Evolutionary conservation across 495 filamentous ascomycete genomes (phyloP).

Genomic region (Massariosphaeria phaeospora): DNA sequence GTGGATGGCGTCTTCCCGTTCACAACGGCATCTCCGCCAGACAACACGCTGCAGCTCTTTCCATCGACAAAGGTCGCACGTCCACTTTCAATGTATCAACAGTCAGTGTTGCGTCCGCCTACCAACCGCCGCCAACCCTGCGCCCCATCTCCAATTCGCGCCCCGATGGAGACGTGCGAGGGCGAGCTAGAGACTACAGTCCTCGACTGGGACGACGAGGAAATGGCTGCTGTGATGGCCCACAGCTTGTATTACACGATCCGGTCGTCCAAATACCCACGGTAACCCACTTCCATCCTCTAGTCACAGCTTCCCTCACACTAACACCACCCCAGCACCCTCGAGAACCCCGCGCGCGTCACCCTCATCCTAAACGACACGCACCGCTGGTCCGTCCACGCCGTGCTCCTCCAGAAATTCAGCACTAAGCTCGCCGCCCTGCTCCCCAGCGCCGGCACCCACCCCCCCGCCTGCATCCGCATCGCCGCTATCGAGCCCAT

Average conservation of each 20-base stretch:
- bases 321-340: slow-evolving; percentile 7
- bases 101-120: no score
- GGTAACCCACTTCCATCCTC: not conserved
- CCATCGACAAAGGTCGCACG: no score
- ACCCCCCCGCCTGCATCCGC: not conserved
- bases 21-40: no score
- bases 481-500: not conserved
- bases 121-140: not conserved
- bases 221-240: not conserved
- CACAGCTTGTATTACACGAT: slow-evolving; percentile 4
- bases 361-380: not conserved
- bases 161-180: no score
- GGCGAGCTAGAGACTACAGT: not conserved
- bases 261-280: slow-evolving; percentile 9
- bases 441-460: not conserved
- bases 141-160: not conserved
- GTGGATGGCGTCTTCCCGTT: not conserved
- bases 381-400: slow-evolving; percentile 2
- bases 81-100: no score
- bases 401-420: slow-evolving; percentile 9
- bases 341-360: slow-evolving; percentile 6
- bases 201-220: slow-evolving; percentile 11
- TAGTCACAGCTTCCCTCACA: not conserved
- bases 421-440: not conserved
- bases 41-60: no score